Percentiles rank a stretch among this genome's conserved stretches.
Conservation (phyloP, 768 basidiomycete species). For the Collybia mongolica region DNA sequence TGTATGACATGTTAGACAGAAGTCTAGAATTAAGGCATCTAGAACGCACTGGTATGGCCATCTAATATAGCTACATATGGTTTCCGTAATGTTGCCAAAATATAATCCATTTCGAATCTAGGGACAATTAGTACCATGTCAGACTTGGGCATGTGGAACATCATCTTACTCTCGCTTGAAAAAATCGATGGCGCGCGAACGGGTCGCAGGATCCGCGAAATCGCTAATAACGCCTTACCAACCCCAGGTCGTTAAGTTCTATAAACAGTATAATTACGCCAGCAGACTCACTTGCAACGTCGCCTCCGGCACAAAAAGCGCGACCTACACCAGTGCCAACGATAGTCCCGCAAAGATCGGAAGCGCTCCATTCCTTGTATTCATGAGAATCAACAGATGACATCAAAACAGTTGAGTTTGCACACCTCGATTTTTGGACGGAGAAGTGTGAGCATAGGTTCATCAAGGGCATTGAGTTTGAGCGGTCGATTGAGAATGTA, state of each 20-base stretch:
- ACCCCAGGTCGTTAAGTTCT: conserved; percentile 4
- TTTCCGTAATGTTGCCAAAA: conserved; percentile 68
- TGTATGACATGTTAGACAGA: conserved; percentile 25
- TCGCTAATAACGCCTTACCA: conserved; percentile 54
- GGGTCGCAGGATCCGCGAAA: conserved; percentile 48
- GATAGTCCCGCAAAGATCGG: conserved; percentile 70
- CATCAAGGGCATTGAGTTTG: conserved; percentile 82
- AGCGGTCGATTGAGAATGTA: conserved; percentile 78
- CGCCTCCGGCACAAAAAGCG: conserved; percentile 94
- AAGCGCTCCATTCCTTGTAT: conserved; percentile 71
- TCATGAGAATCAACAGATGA: conserved; percentile 9
- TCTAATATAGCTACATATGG: conserved; percentile 93
- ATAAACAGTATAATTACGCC: conserved; percentile 2
- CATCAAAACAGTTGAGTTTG: conserved; percentile 3
- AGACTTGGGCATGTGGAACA: conserved; percentile 12
- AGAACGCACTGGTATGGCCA: conserved; percentile 81
- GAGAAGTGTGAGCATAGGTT: conserved; percentile 72
- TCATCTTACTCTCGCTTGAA: conserved; percentile 83
- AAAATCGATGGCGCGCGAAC: conserved; percentile 72
- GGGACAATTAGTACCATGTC: conserved; percentile 10
- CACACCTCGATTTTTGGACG: conserved; percentile 75
- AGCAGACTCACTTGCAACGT: conserved; percentile 73
- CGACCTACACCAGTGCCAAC: conserved; percentile 69
- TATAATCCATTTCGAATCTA: conserved; percentile 81
- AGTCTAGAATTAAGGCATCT: conserved; percentile 9